These are phyloP conservation scores for Globisporangium cederbergense DNA, from an alignment of 352 stramenopile genomes.

Conservation along the genomic window DNA sequence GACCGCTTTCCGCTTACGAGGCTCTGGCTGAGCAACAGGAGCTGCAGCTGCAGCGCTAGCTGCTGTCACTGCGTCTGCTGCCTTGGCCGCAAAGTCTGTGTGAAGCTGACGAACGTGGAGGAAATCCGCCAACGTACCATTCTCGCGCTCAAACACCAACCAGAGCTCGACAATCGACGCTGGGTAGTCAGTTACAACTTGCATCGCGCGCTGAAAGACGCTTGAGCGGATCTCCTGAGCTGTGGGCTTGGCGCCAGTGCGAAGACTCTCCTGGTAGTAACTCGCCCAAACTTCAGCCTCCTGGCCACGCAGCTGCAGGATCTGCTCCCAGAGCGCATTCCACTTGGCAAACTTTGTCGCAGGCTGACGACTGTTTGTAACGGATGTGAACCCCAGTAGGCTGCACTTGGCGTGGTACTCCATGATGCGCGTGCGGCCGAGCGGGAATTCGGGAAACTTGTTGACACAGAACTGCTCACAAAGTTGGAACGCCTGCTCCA, in stretches of 20 bases:
- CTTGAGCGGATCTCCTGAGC: conserved; percentile 24
- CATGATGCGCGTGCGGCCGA: conserved; percentile 27
- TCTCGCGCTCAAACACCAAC: conserved; percentile 52
- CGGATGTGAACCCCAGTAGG: conserved; percentile 14
- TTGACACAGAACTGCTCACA: conserved; percentile 33
- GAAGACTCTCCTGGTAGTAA: conserved; percentile 42
- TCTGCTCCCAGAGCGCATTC: conserved; percentile 30
- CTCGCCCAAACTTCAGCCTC: conserved; percentile 39
- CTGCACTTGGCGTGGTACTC: conserved; percentile 55
- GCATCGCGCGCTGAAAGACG: conserved; percentile 40
- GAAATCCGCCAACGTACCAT: conserved; percentile 36
- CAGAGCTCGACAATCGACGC: conserved; percentile 34
- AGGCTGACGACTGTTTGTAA: conserved; percentile 5
- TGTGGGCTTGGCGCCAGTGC: conserved; percentile 12
- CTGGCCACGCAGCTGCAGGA: conserved; percentile 19
- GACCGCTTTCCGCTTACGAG: conserved; percentile 17
- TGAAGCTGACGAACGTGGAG: conserved; percentile 30
- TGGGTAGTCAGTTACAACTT: conserved; percentile 32
- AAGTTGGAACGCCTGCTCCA: conserved; percentile 29
- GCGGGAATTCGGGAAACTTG: conserved; percentile 32
- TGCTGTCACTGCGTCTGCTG: neutral
- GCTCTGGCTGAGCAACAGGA: conserved; percentile 8
- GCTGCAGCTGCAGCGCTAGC: conserved; percentile 20
- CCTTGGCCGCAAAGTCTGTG: conserved; percentile 18
- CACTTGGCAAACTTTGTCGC: conserved; percentile 22